Base-by-base conservation (phyloP, 140 eudicot genomes). In the Erigeron philadelphicus region DNA sequence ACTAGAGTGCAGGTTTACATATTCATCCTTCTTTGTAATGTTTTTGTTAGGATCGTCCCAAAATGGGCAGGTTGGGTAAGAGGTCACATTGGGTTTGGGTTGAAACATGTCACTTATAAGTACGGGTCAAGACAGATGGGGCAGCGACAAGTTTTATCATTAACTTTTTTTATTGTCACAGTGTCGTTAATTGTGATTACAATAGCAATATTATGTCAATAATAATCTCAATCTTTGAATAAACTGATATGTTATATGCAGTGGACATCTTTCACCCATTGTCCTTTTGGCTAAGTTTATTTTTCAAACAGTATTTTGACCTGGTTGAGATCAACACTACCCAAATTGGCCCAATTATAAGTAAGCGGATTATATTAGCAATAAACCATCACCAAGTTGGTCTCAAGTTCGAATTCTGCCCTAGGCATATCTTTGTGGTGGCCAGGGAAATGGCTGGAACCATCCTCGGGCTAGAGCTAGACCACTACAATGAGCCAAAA, bases 1-100 rank as follows among this genome's bases (percentile, higher is more conserved):
- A 93, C 95, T 41, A 81, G 95, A 62, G 96, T 87, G 7, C 98
- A 92, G 95, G 98, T 90, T 79, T 79, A 43, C 72, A n/a, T 64
- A 43, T 71, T 44, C 31, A 59, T 71, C 56, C 19, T 66, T 70
- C 46, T 46, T 31, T 55, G 49, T 48, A 16, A 8, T 18, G 40
- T 69, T 11, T 3, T 15, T 21, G 8, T 66, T 66, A 19, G 44
- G 17, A 13, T 43, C 8, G 59, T 70, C 67, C 45, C 67, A 57
- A 19, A 18, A 4, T 44, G 56, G 67, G 44, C 25, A 31, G 17
- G 46, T 66, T 25, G n/a, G 45, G 15, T 57, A 11, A 42, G 3
- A 5, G 66, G 67, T 57, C 19, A 44, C 13, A 44, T 23, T 38
- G 55, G 53, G 75, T 23, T 16, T 1, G 6, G 50, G 40, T 38